A percentile compares a stretch with the other conserved stretches of the same genome.
These are phyloP conservation scores for Fragilaria radians DNA, from an alignment of 108 stramenopile genomes.

Conservation along the genomic window DNA sequence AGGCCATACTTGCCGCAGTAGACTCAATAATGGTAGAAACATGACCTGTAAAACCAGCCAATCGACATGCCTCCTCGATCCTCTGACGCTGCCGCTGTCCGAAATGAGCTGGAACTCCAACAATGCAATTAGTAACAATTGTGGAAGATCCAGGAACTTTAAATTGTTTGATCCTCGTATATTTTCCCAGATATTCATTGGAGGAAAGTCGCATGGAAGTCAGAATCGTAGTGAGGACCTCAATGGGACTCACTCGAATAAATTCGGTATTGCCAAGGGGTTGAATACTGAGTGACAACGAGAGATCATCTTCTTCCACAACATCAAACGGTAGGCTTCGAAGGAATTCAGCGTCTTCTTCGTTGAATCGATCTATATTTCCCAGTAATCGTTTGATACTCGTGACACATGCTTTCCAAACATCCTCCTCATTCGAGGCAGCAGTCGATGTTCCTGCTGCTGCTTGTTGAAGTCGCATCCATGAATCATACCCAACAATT, in stretches of 20 bases:
- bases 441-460: not conserved
- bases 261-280: slow-evolving; percentile 19
- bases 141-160: not conserved
- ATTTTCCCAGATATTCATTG: slow-evolving; percentile 36
- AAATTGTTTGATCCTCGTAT: no score
- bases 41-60: slow-evolving; percentile 61
- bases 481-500: no score
- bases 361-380: slow-evolving; percentile 21
- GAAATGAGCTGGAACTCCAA: slow-evolving; percentile 79
- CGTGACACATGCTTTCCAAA: slow-evolving; percentile 17
- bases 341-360: slow-evolving; percentile 46
- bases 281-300: not conserved
- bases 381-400: slow-evolving; percentile 66
- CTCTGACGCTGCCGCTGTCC: slow-evolving; percentile 42
- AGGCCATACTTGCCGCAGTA: slow-evolving; percentile 78
- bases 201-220: slow-evolving; percentile 40
- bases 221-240: slow-evolving; percentile 43
- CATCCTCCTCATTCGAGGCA: not conserved
- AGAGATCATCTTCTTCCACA: slow-evolving; percentile 3
- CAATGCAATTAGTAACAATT: slow-evolving; percentile 47
- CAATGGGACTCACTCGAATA: slow-evolving; percentile 38
- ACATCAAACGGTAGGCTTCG: slow-evolving; percentile 30
- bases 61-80: slow-evolving; percentile 41
- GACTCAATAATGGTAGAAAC: slow-evolving; percentile 65
- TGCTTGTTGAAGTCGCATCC: no score